Evolutionary conservation across 441 rosid species (phyloP).

Genomic region (Adansonia madagascariensis): DNA sequence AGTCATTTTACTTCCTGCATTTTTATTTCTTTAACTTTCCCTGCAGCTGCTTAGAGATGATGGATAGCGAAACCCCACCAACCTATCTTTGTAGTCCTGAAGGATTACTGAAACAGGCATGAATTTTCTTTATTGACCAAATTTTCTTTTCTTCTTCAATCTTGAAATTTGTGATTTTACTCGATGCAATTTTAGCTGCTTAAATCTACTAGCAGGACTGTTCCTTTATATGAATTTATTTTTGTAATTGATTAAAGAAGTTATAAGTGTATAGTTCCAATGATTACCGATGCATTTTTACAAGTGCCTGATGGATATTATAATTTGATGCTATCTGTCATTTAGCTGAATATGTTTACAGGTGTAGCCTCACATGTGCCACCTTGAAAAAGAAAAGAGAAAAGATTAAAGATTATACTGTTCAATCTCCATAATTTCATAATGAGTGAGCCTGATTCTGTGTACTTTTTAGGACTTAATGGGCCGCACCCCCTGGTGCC

Average conservation of each 20-base stretch:
- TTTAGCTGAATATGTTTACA: slow-evolving; percentile 16
- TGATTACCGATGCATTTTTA: too few species aligned
- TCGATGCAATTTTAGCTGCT: neutral
- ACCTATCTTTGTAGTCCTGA: slow-evolving; percentile 69
- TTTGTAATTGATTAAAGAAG: slow-evolving; percentile 16
- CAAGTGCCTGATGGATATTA: neutral
- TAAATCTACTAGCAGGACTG: neutral
- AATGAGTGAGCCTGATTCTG: slow-evolving; percentile 1
- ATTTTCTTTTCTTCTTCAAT: neutral
- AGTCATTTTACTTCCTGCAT: slow-evolving; percentile 13
- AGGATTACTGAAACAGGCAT: slow-evolving; percentile 63
- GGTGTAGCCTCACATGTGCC: neutral
- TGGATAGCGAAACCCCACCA: slow-evolving; percentile 55
- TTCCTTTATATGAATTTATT: neutral
- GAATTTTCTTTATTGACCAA: slow-evolving; percentile 9
- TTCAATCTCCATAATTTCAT: neutral
- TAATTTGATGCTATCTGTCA: neutral
- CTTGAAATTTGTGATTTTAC: neutral
- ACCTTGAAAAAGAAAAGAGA: neutral
- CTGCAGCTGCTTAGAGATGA: slow-evolving; percentile 55
- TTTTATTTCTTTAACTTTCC: slow-evolving; percentile 5
- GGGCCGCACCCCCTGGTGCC: neutral
- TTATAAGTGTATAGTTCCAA: neutral
- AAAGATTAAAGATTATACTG: neutral
- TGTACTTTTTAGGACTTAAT: neutral